Base-by-base conservation (phyloP, 352 stramenopile species). In the Halophytophthora polymorphica region DNA sequence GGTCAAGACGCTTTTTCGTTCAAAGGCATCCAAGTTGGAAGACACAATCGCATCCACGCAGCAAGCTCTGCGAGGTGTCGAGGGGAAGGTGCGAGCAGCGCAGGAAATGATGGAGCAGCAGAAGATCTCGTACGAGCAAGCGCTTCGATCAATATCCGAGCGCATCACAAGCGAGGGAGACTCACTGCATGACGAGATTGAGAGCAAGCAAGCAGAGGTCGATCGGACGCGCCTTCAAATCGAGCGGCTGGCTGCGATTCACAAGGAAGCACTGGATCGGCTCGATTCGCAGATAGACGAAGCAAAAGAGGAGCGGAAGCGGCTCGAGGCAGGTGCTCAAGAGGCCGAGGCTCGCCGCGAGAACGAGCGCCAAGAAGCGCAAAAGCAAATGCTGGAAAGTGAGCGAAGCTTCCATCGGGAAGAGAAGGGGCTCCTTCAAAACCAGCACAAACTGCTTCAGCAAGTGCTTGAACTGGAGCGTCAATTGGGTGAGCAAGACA, bases 391-490 rank as follows among this genome's bases (percentile, higher is more conserved):
- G 43, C 46, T 89, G 37, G 73, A 89, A 46, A 86, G 58, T 18
- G 75, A 88, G 42, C 73, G 66, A 21, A 78, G 70, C 15, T 86
- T 87, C 42, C 71, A 91, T 50, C 68, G 73, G 23, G 75, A 91
- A 67, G 77, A 88, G 53, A 80, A 81, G 22, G 68, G 58, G 6
- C 62, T 91, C n/a, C 44, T 91, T 7, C 61, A 83, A 50, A 64
- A 66, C 2, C 80, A 88, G 45, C 80, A 89, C 39, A 42, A 84
- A 28, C 50, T 82, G 36, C 43, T 88, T n/a, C 50, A 85, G 40
- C 80, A 80, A 17, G 69, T 88, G 1, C 68, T 89, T 8, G 76
- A 83, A 15, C 53, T 91, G 8, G 80, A 89, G 36, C 73, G 66
- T 1, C 64, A 83, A 42, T 60, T 88, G 1, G 76, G 80, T 31